Conservation (phyloP, 2,329 filamentous ascomycete genomes). For the Sclerotinia spermophila region DNA sequence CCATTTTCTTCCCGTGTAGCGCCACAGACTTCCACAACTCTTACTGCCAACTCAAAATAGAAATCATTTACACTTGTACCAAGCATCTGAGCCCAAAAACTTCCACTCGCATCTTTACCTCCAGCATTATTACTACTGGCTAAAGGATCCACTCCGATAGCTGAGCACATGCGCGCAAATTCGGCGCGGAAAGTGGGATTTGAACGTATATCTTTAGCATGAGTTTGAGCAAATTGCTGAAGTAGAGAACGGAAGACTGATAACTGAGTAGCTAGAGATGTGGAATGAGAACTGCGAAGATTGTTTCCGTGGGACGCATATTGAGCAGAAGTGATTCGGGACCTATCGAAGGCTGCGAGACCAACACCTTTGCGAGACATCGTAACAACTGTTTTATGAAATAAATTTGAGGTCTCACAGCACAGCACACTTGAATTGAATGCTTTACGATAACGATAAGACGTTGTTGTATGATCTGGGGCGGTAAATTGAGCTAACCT, state of each 20-base stretch:
- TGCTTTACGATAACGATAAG: slow-evolving; percentile 15
- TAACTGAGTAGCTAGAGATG: slow-evolving; percentile 86
- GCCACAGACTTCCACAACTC: slow-evolving; percentile 88
- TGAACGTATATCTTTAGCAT: slow-evolving; percentile 92
- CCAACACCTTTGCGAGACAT: slow-evolving; percentile 82
- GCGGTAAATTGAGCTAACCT: not conserved
- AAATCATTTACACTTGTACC: slow-evolving; percentile 95
- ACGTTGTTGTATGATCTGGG: not conserved
- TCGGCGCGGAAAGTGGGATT: slow-evolving; percentile 94
- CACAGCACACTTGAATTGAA: not conserved
- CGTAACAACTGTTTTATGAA: slow-evolving; percentile 9
- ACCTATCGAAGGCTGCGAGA: slow-evolving; percentile 84
- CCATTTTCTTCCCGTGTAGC: slow-evolving; percentile 87
- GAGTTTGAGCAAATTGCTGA: slow-evolving; percentile 91
- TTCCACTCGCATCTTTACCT: slow-evolving; percentile 51
- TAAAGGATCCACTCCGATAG: slow-evolving; percentile 92
- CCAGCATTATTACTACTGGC: slow-evolving; percentile 60
- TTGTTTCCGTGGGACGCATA: slow-evolving; percentile 86
- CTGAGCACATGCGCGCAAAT: slow-evolving; percentile 97
- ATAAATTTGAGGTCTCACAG: not conserved
- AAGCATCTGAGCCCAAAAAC: slow-evolving; percentile 88
- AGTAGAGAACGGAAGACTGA: slow-evolving; percentile 93
- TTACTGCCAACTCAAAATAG: slow-evolving; percentile 96
- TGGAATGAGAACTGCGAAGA: slow-evolving; percentile 79
- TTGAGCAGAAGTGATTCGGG: slow-evolving; percentile 77